Conservation (phyloP, 176 grass and related monocot species). For the Musa troglodytarum region DNA sequence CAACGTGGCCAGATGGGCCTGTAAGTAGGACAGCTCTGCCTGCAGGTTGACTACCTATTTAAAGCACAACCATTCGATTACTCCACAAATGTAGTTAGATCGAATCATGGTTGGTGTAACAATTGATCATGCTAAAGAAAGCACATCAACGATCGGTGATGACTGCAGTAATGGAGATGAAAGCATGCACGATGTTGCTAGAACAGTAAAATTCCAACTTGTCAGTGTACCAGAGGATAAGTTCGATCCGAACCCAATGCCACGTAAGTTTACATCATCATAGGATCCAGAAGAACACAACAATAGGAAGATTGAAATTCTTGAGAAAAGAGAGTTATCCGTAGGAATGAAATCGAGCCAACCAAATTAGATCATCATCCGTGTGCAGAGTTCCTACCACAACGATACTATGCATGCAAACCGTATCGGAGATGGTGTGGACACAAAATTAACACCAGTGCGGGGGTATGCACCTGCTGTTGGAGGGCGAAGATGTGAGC, state of each 20-base stretch:
- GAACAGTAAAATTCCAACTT: background rate
- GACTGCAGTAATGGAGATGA: background rate
- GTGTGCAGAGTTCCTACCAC: no score
- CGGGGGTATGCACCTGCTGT: constrained; percentile 46
- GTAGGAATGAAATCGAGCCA: background rate
- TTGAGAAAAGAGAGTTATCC: background rate
- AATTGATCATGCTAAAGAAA: no score
- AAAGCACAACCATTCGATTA: background rate
- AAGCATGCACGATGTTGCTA: constrained; percentile 2
- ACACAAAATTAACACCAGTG: no score
- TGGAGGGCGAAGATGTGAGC: constrained; percentile 98
- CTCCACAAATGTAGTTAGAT: background rate
- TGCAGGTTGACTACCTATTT: constrained; percentile 89
- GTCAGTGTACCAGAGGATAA: constrained; percentile 2
- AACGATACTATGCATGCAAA: no score
- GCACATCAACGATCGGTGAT: no score
- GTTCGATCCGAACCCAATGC: no score
- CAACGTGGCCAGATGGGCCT: constrained; percentile 73
- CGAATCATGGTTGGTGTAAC: no score
- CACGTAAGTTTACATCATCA: no score
- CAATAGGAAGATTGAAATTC: no score
- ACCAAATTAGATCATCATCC: background rate
- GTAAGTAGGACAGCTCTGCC: constrained; percentile 88
- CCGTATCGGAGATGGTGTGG: no score
- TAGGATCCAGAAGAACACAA: no score